Base-by-base conservation (phyloP, 176 grass and related monocot species). In the Tuctoria greenei region DNA sequence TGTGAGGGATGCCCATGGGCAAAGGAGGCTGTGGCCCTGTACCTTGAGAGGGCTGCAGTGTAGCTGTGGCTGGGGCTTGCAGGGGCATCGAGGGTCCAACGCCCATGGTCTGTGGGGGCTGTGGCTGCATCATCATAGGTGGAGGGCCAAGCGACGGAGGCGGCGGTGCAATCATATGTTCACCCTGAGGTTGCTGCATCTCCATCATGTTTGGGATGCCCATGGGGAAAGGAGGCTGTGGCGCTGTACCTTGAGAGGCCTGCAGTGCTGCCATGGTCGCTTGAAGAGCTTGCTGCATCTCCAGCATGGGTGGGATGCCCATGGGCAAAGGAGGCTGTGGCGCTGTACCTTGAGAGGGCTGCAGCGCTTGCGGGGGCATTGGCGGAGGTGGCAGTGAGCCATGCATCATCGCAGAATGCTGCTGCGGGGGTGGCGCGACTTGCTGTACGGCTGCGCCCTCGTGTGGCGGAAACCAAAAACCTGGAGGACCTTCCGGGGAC, bases 51-150 rank as follows among this genome's bases (percentile, higher is more conserved):
- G 38, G 10, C 52, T 69, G 76, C 25, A 31, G 2, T 9, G 6
- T 25, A 2, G 20, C 50, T 37, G 31, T 78, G 63, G 47, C 15
- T 17, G 65, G 47, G 3, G 36, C 16, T 36, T 59, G 64, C 51
- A 14, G 52, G 65, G 39, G 51, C 56, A 51, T 71, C 42, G 42
- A 27, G 7, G 27, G 27, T 43, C 34, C 16, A 27, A 36, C 11
- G 58, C 17, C 41, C 73, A 75, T 46, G 41, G 58, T n/a, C n/a
- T n/a, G n/a, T n/a, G n/a, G n/a, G n/a, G n/a, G 76, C 28, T 66
- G 75, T 71, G 34, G n/a, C 63, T 66, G 71, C 76, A 57, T 36
- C 61, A 66, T 67, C 8, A 13, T 11, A 1, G 77, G 52, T 34
- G 64, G 64, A 57, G 35, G 63, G 3, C 37, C 64, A 2, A 57